Evolutionary conservation across 306 rosid genomes (phyloP), one percentile per base, ranked within the genome.

Genomic region (Sesbania bispinosa): DNA sequence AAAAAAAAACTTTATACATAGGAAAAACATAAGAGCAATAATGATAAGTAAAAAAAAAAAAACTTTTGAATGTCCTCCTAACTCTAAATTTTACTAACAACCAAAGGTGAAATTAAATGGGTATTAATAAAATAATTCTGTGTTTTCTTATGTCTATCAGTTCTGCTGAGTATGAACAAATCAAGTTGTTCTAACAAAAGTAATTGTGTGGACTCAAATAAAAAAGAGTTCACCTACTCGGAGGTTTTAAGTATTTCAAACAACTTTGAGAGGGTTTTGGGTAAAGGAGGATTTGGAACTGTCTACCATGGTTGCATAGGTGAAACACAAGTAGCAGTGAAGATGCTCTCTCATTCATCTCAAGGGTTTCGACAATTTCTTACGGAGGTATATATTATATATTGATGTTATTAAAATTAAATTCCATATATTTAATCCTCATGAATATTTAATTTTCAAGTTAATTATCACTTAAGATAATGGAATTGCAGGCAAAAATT

Each of bases 201-300:
- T 18, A 43, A 29, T 38, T 5, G 0, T 33, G 21, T 24, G 11
- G 73, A 74, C 10, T 32, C 69, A 8, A 61, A 53, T 9, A 64
- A 69, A 42, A 47, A 51, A 15, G 53, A 66, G 50, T 77, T 80
- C 45, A 59, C 78, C 13, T 77, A 80, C 69, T 80, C 76, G 0
- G 71, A 77, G 30, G 29, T 82, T 42, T 60, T 73, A 13, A 23
- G 66, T 23, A 80, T 85, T 16, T 82, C 89, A 5, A 74, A 77
- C 30, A 82, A 85, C 51, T 82, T 80, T 41, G 77, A 64, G 77
- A 75, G 19, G 27, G 50, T 61, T 19, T 15, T 82, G 29, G 87
- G 83, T 1, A 82, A 62, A 75, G 89, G 87, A 52, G 89, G 85
- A 52, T 77, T 82, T 48, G 87, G 89, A 72, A 77, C 61, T 41